These are phyloP conservation scores for Geotrichum carabidarum DNA, from an alignment of 1,139 yeast genomes.

Conservation along the genomic window DNA sequence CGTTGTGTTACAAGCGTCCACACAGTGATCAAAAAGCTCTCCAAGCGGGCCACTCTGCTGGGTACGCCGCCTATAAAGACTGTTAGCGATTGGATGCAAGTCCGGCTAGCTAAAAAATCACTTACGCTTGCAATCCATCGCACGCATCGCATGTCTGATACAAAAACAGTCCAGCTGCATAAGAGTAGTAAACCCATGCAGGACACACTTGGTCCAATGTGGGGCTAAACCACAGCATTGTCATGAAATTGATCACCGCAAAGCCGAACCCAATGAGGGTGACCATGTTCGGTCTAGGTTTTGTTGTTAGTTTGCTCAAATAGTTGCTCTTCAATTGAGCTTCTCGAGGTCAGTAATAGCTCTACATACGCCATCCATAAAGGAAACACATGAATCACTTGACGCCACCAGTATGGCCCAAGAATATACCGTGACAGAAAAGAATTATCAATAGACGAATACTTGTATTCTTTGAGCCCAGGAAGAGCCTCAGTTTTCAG, in stretches of 20 bases:
- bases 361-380: constrained; percentile 59
- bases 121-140: constrained; percentile 87
- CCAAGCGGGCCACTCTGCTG: constrained; percentile 97
- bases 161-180: constrained; percentile 78
- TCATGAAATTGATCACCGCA: constrained; percentile 55
- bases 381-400: constrained; percentile 72
- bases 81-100: background rate
- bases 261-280: constrained; percentile 75
- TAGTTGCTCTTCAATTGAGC: background rate
- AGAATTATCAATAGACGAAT: constrained; percentile 77
- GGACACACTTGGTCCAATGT: constrained; percentile 56
- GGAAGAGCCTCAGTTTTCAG: constrained; percentile 56
- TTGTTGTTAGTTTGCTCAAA: background rate
- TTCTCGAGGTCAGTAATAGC: too few species aligned
- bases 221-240: constrained; percentile 74
- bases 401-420: constrained; percentile 62
- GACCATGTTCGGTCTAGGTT: constrained; percentile 29
- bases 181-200: constrained; percentile 71
- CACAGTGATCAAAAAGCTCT: constrained; percentile 87
- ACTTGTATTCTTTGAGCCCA: constrained; percentile 64
- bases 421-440: constrained; percentile 66
- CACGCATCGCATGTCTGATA: constrained; percentile 96
- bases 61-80: constrained; percentile 49
- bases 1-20: constrained; percentile 87
- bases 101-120: constrained; percentile 1